Evolutionary conservation across 805 yeast species (phyloP).

Genomic region (Barnettozyma californica): DNA sequence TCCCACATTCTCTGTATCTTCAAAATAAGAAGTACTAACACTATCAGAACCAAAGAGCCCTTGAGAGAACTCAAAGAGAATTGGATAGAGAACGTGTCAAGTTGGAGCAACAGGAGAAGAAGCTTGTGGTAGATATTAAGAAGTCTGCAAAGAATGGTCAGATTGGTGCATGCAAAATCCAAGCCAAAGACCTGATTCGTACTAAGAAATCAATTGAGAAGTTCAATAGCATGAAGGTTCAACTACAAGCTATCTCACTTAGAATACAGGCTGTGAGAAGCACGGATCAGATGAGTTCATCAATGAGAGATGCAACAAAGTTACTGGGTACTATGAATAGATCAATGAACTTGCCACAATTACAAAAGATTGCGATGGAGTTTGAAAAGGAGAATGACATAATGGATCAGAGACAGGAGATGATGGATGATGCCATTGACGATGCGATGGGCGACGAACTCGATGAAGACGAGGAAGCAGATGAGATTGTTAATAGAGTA

Average conservation of each 20-base stretch:
- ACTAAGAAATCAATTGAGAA: slow-evolving; percentile 78
- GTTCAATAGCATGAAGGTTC: slow-evolving; percentile 90
- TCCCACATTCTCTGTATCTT: no score
- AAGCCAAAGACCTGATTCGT: slow-evolving; percentile 91
- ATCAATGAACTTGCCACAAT: slow-evolving; percentile 84
- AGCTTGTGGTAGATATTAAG: slow-evolving; percentile 77
- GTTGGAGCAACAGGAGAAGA: slow-evolving; percentile 88
- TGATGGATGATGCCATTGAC: slow-evolving; percentile 97
- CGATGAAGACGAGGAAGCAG: slow-evolving; percentile 83
- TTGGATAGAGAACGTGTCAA: slow-evolving; percentile 82
- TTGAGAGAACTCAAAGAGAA: slow-evolving; percentile 93
- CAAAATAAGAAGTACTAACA: not conserved
- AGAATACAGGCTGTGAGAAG: slow-evolving; percentile 88
- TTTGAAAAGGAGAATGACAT: slow-evolving; percentile 91
- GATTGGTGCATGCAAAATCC: slow-evolving; percentile 82
- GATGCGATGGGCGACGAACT: slow-evolving; percentile 92
- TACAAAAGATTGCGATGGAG: slow-evolving; percentile 88
- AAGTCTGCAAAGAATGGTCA: slow-evolving; percentile 90
- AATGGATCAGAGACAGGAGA: slow-evolving; percentile 98
- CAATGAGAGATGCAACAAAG: slow-evolving; percentile 91
- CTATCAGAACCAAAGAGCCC: slow-evolving; percentile 77
- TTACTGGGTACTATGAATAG: slow-evolving; percentile 82
- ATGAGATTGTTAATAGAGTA: slow-evolving; percentile 85
- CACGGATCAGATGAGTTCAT: slow-evolving; percentile 90
- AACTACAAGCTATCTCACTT: slow-evolving; percentile 87